Base-by-base conservation (phyloP, 139 green algal species). In the Chlamydomonas urium region DNA sequence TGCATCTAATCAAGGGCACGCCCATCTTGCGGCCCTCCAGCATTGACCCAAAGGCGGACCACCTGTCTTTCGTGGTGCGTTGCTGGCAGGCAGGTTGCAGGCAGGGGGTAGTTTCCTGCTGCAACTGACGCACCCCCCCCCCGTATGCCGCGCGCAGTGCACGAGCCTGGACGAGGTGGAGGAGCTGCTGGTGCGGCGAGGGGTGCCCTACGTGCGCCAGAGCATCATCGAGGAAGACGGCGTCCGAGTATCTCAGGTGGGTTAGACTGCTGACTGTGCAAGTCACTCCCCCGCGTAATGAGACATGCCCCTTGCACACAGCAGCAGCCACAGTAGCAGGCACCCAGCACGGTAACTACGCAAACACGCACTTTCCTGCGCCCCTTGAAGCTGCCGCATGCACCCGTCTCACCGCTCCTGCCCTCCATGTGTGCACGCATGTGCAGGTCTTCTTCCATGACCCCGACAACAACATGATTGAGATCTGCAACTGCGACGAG, bases 401-500 rank as follows among this genome's bases (percentile, higher is more conserved):
- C 14, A 63, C 14, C 3, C 17, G 21, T 3, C n/a, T n/a, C n/a
- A n/a, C n/a, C n/a, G n/a, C 75, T 79, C 71, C 34, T 87, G 0
- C 87, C 87, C 62, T 84, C 86, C 1, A 19, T n/a, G n/a, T n/a
- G n/a, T n/a, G n/a, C n/a, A n/a, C 32, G 32, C 65, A 34, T 32
- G 6, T 66, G 53, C 81, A 89, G 79, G 37, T 92, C 0, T 93
- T 93, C 65, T 87, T 92, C 38, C 84, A 91, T 28, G 88, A 93
- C 72, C 85, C 86, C 2, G 88, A 93, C 57, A 72, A 88, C 72
- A 88, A 88, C 77, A 91, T 89, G 81, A 88, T 93, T 58, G 78
- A 87, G 74, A 34, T 90, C 35, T 92, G 86, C 71, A 88, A 92
- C 68, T 90, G 85, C 61, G 83, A 89, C 66, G 77, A 63, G 57